Evolutionary conservation across 148 eudicot species (phyloP), one percentile per base, ranked within the genome.

Genomic region (Cornus florida): DNA sequence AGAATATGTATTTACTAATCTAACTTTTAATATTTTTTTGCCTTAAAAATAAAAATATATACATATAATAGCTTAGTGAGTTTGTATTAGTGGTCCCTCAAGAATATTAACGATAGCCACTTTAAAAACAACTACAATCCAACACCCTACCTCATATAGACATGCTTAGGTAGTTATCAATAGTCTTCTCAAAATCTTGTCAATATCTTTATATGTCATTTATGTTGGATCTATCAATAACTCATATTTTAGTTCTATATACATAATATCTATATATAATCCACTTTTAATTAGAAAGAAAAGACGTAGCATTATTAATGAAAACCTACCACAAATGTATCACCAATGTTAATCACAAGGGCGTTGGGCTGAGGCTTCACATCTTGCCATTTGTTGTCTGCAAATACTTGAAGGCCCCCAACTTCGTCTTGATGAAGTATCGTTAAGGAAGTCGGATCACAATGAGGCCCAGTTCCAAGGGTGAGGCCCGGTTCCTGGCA

Each of bases 391-490:
- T 83, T 83, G 62, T 79, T 77, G 60, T 85, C 77, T 4, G 85
- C 78, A 79, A 73, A 83, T 3, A 87, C 86, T 81, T 87, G 60
- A 32, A 87, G 90, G 2, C 90, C 90, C 31, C 84, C 90, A 67
- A 85, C 90, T n/a, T 73, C 75, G 66, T 87, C 90, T 77, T 87
- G 90, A 60, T 87, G 90, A 50, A 87, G 86, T 14, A 87, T 81
- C 20, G 88, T 87, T 59, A 87, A 81, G 12, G 88, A 80, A 7
- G 86, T 85, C 10, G 90, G 90, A 72, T 87, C 90, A 74, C 88
- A 83, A 69, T 87, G 90, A n/a, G 90, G 88, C 2, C 90, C 90
- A 69, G 88, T 87, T 3, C 90, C 90, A 32, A 81, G 86, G 11
- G 83, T 75, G 32, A 81, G 82, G 20, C 71, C 73, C 28, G 88